A percentile compares a stretch with the other conserved stretches of the same genome.
Evolutionary conservation across 208 protist genomes (phyloP).

Genomic region (Lotmaria passim): DNA sequence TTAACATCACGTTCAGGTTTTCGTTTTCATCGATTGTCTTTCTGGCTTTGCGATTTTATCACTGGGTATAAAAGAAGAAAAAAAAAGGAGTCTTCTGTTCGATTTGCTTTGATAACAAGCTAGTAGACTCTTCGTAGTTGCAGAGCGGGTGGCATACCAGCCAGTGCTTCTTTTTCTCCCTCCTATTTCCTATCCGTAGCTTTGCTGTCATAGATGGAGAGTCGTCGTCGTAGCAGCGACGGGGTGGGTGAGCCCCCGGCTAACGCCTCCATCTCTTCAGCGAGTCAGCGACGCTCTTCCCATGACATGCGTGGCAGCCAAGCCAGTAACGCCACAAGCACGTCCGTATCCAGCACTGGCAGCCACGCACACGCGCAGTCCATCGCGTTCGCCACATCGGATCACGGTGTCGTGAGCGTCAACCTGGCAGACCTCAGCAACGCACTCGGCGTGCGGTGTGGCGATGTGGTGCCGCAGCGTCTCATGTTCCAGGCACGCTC

Average conservation of each 20-base stretch:
- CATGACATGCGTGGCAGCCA: conserved; percentile 20
- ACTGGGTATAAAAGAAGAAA: too few relatives aligned
- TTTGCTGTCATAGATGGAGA: conserved; percentile 6
- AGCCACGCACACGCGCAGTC: conserved; percentile 5
- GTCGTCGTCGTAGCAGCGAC: not conserved
- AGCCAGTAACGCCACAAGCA: conserved; percentile 20
- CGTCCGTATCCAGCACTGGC: not conserved
- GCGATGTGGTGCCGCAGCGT: conserved; percentile 27
- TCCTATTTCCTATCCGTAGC: conserved; percentile 10
- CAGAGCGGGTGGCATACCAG: too few relatives aligned
- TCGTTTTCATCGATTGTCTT: too few relatives aligned
- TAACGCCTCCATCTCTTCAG: not conserved
- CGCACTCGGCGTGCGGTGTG: conserved; percentile 27
- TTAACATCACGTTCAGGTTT: too few relatives aligned
- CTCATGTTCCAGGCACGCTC: conserved; percentile 26
- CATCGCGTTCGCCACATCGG: conserved; percentile 16
- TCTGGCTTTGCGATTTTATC: too few relatives aligned
- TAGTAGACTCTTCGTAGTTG: not conserved
- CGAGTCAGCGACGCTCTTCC: not conserved
- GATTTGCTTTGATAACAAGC: not conserved
- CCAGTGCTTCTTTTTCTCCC: conserved; percentile 8
- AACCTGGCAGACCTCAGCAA: conserved; percentile 30
- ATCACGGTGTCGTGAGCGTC: conserved; percentile 26
- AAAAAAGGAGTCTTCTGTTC: too few relatives aligned
- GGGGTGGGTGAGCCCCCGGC: not conserved